Base-by-base conservation (phyloP, 768 basidiomycete genomes). In the Nidularia pulvinata region DNA sequence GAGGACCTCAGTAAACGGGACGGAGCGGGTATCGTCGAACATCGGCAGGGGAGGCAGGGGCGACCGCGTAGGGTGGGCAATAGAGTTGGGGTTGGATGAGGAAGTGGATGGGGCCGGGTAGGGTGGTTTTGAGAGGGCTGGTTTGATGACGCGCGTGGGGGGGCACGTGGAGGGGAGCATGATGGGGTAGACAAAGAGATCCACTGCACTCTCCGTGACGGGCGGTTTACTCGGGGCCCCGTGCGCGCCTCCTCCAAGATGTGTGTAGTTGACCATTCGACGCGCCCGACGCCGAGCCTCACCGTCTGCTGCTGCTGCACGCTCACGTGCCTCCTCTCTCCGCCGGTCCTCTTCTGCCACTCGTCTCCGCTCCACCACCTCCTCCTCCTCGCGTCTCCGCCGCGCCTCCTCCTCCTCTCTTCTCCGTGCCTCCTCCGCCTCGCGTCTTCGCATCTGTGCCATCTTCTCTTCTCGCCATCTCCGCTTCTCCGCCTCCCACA, bases 1-100 rank as follows among this genome's bases (percentile, higher is more conserved):
- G 44, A 83, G 66, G 48, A 87, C 84, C 35, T 84, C 81, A 48
- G 74, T 72, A 65, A 87, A 86, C 1, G 80, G 65, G 9, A 87
- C 77, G 6, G 74, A 59, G 19, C 72, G 71, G 19, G 72, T 65
- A 39, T 70, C 66, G 53, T 74, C 68, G 46, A 69, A 70, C n/a
- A 64, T 55, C 48, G 62, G 59, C 55, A 61, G 55, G 57, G 57
- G 30, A 58, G 68, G 4, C 49, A 64, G 68, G 67, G 67, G 55
- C 11, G 13, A 19, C 25, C 25, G 25, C 25, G 25, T 30, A 19
- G 39, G 16, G 39, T 42, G 39, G 16, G 39, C 11, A 13, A 42
- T 42, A 4, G 39, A 13, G 16, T 42, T 42, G 5, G 39, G 16
- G 39, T 13, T 19, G 16, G 16, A 42, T 11, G 11, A 11, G 39